These are phyloP conservation scores for Polygonum aviculare DNA, from an alignment of 148 eudicot genomes.

Conservation along the genomic window DNA sequence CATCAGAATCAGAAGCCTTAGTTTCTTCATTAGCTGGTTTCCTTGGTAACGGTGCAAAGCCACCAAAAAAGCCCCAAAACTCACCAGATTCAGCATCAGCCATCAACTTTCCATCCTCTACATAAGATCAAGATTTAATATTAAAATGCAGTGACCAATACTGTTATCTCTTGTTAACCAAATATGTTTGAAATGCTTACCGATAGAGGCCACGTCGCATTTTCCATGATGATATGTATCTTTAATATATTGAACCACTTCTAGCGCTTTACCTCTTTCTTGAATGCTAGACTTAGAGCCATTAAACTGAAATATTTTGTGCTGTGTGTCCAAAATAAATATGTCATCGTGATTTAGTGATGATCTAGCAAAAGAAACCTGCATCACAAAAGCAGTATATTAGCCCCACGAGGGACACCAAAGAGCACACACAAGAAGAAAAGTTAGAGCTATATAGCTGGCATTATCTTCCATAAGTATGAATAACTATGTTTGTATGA, in stretches of 20 bases:
- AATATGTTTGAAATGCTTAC: slow-evolving; percentile 30
- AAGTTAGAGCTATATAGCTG: no score
- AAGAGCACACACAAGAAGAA: neutral
- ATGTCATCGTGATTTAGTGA: slow-evolving; percentile 95
- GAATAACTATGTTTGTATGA: no score
- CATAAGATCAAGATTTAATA: slow-evolving; percentile 8
- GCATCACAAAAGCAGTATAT: slow-evolving; percentile 17
- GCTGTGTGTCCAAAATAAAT: slow-evolving; percentile 82
- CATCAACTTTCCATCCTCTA: slow-evolving; percentile 95
- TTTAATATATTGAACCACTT: slow-evolving; percentile 89
- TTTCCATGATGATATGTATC: slow-evolving; percentile 92
- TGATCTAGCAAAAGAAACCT: slow-evolving; percentile 92
- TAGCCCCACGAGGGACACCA: slow-evolving; percentile 8
- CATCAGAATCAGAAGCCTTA: slow-evolving; percentile 28
- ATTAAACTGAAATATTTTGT: slow-evolving; percentile 86
- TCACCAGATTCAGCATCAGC: slow-evolving; percentile 97
- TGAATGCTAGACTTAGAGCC: slow-evolving; percentile 92
- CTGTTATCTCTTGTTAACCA: neutral
- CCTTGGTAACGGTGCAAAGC: slow-evolving; percentile 96
- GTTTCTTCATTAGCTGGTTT: slow-evolving; percentile 51
- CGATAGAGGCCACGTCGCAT: slow-evolving; percentile 88
- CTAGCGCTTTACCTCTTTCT: slow-evolving; percentile 98
- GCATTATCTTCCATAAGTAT: no score
- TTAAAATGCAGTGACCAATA: neutral
- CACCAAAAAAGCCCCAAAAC: slow-evolving; percentile 98